Evolutionary conservation across 805 yeast genomes (phyloP), one percentile per base, ranked within the genome.

Genomic region (Zygosaccharomyces gambellarensis): DNA sequence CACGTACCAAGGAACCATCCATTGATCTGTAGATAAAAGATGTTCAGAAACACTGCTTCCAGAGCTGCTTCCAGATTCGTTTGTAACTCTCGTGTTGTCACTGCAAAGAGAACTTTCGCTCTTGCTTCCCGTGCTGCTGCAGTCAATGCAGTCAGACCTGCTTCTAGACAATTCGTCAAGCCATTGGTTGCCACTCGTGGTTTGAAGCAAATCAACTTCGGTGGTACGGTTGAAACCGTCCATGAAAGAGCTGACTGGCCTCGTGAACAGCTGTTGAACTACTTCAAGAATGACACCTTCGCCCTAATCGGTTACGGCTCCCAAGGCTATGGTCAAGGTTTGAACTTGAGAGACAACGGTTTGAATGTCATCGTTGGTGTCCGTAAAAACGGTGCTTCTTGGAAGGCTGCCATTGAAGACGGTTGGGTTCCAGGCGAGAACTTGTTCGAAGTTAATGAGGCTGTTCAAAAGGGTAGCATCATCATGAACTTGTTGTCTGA

Each of bases 171-270:
- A 38, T 55, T 57, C 36, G 61, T 68, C 73, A 65, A 61, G 48
- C 69, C 78, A 68, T 71, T 78, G 67, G 68, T 76, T 60, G 83
- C 84, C 62, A 74, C 79, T 64, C 88, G 99, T 77, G 98, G 98
- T 77, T 71, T 92, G 69, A 90, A 94, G 82, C 82, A 87, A 77
- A 94, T 94, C 79, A 88, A 89, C 84, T 94, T 94, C 68, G 97
- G 89, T 73, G 97, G 97, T 76, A 81, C 83, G 62, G 88, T 85
- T 67, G 99, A 94, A 81, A 75, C 84, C 62, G 99, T 94, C 62
- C 92, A 94, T 80, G 98, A 94, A 81, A 88, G 99, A 77, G 85
- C 90, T 66, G 99, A 94, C 87, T 94, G 99, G 99, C 99, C 99
- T 76, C 81, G 85, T 73, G 98, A 92, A 78, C 92, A 87, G 80